Evolutionary conservation across 108 stramenopile species (phyloP).

Genomic region (Skeletonema menzelii): DNA sequence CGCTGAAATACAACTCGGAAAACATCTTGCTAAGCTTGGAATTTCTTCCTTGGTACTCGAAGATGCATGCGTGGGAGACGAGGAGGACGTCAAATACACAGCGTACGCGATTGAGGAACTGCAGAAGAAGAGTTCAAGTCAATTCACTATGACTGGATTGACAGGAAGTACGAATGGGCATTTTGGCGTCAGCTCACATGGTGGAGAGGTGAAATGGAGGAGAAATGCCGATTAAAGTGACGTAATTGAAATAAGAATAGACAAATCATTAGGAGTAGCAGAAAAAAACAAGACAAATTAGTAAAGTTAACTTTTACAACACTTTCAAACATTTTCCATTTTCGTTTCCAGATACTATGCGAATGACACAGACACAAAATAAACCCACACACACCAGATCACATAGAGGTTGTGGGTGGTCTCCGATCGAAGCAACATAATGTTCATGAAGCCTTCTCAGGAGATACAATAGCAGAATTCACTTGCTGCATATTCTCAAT

Average conservation of each 20-base stretch:
- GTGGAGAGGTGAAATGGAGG: slow-evolving; percentile 45
- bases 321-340: neutral
- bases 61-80: slow-evolving; percentile 54
- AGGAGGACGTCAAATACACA: slow-evolving; percentile 64
- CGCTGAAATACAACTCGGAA: slow-evolving; percentile 41
- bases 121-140: slow-evolving; percentile 56
- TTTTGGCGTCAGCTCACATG: slow-evolving; percentile 61
- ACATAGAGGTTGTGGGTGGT: neutral
- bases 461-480: neutral
- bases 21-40: slow-evolving; percentile 28
- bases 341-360: neutral
- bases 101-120: slow-evolving; percentile 54
- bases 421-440: neutral
- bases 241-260: neutral
- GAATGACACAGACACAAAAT: neutral
- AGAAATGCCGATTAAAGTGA: neutral
- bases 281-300: neutral
- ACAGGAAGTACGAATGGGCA: slow-evolving; percentile 74
- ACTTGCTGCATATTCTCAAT: neutral
- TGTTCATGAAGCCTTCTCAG: neutral
- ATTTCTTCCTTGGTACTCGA: slow-evolving; percentile 45
- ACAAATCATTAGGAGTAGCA: neutral
- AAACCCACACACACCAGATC: neutral
- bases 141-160: slow-evolving; percentile 71
- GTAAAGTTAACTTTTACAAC: neutral